Evolutionary conservation across 2,329 filamentous ascomycete species (phyloP), one percentile per base, ranked within the genome.

Genomic region (Amphichorda felina): DNA sequence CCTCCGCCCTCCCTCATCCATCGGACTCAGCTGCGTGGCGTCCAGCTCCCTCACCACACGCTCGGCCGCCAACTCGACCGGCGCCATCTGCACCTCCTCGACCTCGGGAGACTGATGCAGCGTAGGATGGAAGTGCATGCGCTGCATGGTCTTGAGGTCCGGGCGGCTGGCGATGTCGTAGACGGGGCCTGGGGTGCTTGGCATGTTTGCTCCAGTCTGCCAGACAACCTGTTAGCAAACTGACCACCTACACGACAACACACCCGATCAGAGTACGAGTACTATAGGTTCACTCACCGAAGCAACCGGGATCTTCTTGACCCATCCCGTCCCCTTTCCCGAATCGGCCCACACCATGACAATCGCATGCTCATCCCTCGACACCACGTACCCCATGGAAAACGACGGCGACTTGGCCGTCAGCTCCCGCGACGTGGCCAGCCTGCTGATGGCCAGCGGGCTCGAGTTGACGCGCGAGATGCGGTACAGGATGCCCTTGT

Each of bases 291-390:
- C 21, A 44, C 42, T 25, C 34, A n/a, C 21, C 8, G 33, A 35
- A 7, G 37, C 34, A 14, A 50, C 30, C 0, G 51, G 48, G 30
- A 54, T 47, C 39, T 54, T 56, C 38, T 52, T 50, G 6, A 50
- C 33, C 41, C 43, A 56, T 0, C 51, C 59, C 11, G 43, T 41
- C 1, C 41, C 45, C 39, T 57, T 60, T 0, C 45, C 43, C 5
- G 49, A 37, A 37, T 62, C 59, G n/a, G 51, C 48, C 59, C 59
- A 62, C 2, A 55, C 56, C 35, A 63, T 38, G 6, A 63, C 50
- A 27, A 61, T 51, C 13, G 47, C 39, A 15, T 59, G 56, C 30
- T 62, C 59, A 24, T 59, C 57, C 0, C 21, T 10, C 4, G 58
- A 30, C 5, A 41, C 45, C 55, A 61, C 58, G 28, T 56, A 61